Evolutionary conservation across 2,329 filamentous ascomycete species (phyloP).

Genomic region (Pestalotiopsis sp.): DNA sequence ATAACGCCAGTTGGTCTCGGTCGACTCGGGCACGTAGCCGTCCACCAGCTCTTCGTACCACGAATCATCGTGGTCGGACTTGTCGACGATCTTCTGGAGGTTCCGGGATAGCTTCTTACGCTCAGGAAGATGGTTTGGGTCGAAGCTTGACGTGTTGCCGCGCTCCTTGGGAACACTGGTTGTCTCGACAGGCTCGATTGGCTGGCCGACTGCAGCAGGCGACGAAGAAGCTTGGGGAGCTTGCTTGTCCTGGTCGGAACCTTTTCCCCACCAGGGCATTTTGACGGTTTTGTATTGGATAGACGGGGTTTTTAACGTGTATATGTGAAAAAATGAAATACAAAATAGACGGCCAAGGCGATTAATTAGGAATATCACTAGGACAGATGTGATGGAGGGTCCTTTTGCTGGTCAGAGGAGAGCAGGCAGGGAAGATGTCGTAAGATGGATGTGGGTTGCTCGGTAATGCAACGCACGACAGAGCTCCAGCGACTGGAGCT

Average conservation of each 20-base stretch:
- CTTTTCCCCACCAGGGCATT: conserved; percentile 32
- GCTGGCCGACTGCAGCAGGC: conserved; percentile 13
- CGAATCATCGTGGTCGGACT: conserved; percentile 64
- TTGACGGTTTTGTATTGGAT: background rate
- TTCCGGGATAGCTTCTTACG: conserved; percentile 51
- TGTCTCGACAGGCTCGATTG: background rate
- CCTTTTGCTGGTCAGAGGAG: background rate
- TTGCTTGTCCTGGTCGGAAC: conserved; percentile 26
- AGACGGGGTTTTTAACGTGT: background rate
- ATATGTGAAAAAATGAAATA: background rate
- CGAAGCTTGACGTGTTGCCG: conserved; percentile 33
- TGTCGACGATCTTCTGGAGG: conserved; percentile 60
- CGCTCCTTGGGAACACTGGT: conserved; percentile 22
- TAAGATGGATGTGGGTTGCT: background rate
- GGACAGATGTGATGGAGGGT: background rate
- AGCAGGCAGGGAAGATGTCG: background rate
- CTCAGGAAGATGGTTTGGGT: conserved; percentile 47
- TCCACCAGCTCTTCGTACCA: conserved; percentile 78
- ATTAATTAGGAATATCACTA: background rate
- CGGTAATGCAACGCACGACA: background rate
- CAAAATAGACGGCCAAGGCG: background rate
- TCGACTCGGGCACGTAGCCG: conserved; percentile 75
- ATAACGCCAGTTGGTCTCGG: conserved; percentile 83
- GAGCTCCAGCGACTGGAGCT: background rate
- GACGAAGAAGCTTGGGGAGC: conserved; percentile 19